These are phyloP conservation scores for Yamadazyma ubonensis DNA, from an alignment of 805 yeast genomes.

Conservation along the genomic window DNA sequence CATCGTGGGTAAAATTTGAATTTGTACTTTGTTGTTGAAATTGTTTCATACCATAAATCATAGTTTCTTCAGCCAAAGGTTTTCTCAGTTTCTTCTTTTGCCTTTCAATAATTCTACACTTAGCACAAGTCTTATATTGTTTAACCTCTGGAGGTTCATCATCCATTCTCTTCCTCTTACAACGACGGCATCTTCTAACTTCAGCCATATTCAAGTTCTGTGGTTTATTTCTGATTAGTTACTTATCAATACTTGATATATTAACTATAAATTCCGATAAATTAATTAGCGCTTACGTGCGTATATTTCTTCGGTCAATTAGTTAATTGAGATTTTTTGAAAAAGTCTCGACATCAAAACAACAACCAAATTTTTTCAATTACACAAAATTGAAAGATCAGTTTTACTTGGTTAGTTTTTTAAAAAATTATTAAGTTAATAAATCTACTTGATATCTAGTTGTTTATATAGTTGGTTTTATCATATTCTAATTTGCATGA, in stretches of 20 bases:
- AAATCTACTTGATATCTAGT: too few species aligned
- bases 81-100: conserved; percentile 43
- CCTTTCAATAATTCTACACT: conserved; percentile 56
- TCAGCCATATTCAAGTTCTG: conserved; percentile 16
- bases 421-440: neutral
- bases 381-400: conserved; percentile 3
- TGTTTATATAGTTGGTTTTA: too few species aligned
- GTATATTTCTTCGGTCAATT: conserved; percentile 4
- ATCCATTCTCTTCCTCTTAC: conserved; percentile 54
- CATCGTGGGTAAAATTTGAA: conserved; percentile 19
- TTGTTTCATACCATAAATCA: conserved; percentile 46
- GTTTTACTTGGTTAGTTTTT: neutral
- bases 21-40: conserved; percentile 39
- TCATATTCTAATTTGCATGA: too few species aligned
- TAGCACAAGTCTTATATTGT: conserved; percentile 58
- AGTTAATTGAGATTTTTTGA: conserved; percentile 4
- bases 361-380: conserved; percentile 4
- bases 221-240: neutral
- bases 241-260: neutral
- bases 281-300: conserved; percentile 5
- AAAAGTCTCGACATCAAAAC: conserved; percentile 11
- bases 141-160: conserved; percentile 57
- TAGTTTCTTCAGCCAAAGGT: conserved; percentile 47
- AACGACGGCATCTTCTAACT: conserved; percentile 50
- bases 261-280: neutral